These are phyloP conservation scores for Clitopilus passeckerianus DNA, from an alignment of 768 basidiomycete genomes.

Conservation along the genomic window DNA sequence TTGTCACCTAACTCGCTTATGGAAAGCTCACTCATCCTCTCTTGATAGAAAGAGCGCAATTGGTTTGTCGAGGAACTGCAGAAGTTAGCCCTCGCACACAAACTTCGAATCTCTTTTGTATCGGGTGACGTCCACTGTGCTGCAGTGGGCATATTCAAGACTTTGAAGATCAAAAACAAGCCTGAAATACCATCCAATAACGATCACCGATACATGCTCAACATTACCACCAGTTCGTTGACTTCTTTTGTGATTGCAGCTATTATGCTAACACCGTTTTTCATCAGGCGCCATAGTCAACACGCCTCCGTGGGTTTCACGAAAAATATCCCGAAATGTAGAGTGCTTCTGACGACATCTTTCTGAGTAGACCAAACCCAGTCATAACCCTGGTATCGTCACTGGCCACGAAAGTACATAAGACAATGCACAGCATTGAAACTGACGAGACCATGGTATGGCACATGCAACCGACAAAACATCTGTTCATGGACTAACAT, in stretches of 20 bases:
- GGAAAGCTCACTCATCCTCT: conserved; percentile 1
- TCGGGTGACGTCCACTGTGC: conserved; percentile 95
- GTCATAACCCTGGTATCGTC: conserved; percentile 80
- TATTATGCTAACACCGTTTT: conserved; percentile 1
- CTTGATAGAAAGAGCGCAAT: conserved; percentile 78
- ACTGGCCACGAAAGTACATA: conserved; percentile 77
- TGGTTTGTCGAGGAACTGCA: conserved; percentile 81
- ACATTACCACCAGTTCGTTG: conserved; percentile 70
- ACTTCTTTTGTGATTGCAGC: background rate
- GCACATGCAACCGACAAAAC: background rate
- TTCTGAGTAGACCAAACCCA: conserved; percentile 46
- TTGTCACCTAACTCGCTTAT: background rate
- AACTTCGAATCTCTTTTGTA: conserved; percentile 76
- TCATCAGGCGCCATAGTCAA: conserved; percentile 85
- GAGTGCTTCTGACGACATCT: background rate
- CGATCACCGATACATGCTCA: conserved; percentile 90
- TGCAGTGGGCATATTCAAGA: conserved; percentile 76
- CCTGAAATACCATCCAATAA: conserved; percentile 41
- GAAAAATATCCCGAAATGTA: background rate
- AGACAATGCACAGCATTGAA: conserved; percentile 72
- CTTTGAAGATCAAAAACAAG: conserved; percentile 46
- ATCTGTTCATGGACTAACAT: background rate
- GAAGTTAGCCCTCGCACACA: conserved; percentile 54
- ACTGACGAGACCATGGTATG: conserved; percentile 88
- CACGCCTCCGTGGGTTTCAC: conserved; percentile 67